These are phyloP conservation scores for Escovopsis sp. DNA, from an alignment of 2,329 filamentous ascomycete species.

Conservation along the genomic window DNA sequence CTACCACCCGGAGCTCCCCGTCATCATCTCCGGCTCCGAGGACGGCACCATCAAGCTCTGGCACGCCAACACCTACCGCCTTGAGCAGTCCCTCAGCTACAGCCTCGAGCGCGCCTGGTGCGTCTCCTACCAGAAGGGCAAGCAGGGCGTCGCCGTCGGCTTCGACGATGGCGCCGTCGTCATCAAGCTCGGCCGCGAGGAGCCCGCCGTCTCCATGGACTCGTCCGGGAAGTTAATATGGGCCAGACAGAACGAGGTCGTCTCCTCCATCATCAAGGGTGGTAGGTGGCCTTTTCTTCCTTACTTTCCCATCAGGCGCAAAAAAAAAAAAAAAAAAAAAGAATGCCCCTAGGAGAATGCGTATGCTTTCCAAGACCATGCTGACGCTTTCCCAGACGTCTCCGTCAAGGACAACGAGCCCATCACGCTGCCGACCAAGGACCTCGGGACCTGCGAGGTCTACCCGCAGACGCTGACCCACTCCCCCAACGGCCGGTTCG, in stretches of 20 bases:
- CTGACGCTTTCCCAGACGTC: constrained; percentile 40
- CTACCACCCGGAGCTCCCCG: constrained; percentile 90
- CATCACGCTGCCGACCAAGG: constrained; percentile 78
- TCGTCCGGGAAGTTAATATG: constrained; percentile 89
- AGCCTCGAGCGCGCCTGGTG: constrained; percentile 95
- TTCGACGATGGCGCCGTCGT: constrained; percentile 97
- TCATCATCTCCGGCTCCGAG: constrained; percentile 96
- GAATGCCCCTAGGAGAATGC: no score
- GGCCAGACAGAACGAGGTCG: constrained; percentile 88
- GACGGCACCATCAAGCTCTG: constrained; percentile 96
- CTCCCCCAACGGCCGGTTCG: constrained; percentile 88
- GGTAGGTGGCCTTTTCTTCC: constrained; percentile 25
- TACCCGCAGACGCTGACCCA: constrained; percentile 91
- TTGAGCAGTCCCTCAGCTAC: constrained; percentile 93
- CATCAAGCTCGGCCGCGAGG: constrained; percentile 92
- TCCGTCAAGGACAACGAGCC: constrained; percentile 77
- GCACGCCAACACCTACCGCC: constrained; percentile 93
- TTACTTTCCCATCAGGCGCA: not conserved
- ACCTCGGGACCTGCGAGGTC: constrained; percentile 89
- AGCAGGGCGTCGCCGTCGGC: constrained; percentile 86
- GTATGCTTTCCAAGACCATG: not conserved
- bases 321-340: no score
- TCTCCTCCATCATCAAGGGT: constrained; percentile 87
- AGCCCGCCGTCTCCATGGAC: constrained; percentile 97
- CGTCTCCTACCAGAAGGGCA: constrained; percentile 86